A percentile compares a stretch with the other conserved stretches of the same genome.
Evolutionary conservation across 805 yeast genomes (phyloP).

Genomic region (Sugiyamaella boreocaroliniensis): DNA sequence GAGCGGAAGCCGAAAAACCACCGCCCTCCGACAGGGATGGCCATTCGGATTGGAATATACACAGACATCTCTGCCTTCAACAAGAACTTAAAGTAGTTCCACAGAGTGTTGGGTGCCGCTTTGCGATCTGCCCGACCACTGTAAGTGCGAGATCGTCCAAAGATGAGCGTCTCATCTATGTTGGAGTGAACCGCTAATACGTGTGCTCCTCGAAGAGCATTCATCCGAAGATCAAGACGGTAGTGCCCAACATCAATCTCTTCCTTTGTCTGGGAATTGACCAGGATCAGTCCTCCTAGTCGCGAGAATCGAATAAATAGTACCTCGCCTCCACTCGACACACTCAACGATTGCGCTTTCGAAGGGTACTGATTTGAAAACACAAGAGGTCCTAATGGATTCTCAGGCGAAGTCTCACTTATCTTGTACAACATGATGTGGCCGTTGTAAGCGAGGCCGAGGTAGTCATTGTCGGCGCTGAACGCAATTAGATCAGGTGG

Average conservation of each 20-base stretch:
- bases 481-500: constrained; percentile 3
- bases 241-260: constrained; percentile 24
- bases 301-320: constrained; percentile 19
- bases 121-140: background rate
- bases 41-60: constrained; percentile 6
- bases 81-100: constrained; percentile 15
- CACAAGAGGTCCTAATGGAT: constrained; percentile 3
- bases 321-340: constrained; percentile 16
- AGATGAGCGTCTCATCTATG: constrained; percentile 17
- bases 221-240: constrained; percentile 18
- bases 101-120: constrained; percentile 9
- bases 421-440: constrained; percentile 8
- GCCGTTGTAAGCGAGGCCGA: constrained; percentile 14
- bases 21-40: constrained; percentile 1
- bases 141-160: constrained; percentile 14
- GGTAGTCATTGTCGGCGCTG: constrained; percentile 10
- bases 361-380: constrained; percentile 22
- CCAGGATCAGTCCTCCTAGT: constrained; percentile 20
- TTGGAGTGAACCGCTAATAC: constrained; percentile 17
- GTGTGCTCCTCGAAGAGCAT: constrained; percentile 8
- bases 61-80: constrained; percentile 11
- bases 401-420: constrained; percentile 1
- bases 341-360: constrained; percentile 14
- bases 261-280: constrained; percentile 16
- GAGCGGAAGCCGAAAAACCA: background rate